Percentiles rank a stretch among this genome's conserved stretches.
Evolutionary conservation across 768 basidiomycete species (phyloP).

Genomic region (Lactarius tabidus): DNA sequence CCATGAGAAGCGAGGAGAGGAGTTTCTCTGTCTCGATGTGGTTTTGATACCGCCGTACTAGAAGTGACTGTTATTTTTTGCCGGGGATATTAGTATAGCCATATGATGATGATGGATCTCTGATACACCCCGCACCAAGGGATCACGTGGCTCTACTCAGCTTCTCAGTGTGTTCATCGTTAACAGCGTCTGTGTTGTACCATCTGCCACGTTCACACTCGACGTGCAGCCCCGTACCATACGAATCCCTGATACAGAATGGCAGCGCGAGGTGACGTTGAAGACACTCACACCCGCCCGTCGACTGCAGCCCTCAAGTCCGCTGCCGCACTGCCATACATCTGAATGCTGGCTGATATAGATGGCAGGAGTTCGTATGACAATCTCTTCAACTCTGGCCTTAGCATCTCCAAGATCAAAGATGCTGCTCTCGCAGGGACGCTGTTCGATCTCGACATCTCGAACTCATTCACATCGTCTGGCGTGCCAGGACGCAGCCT

Average conservation of each 20-base stretch:
- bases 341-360: conserved; percentile 10
- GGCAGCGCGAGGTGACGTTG: conserved; percentile 7
- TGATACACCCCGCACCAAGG: neutral
- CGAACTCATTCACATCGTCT: conserved; percentile 37
- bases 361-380: conserved; percentile 40
- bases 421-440: conserved; percentile 62
- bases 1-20: conserved; percentile 74
- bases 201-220: conserved; percentile 20
- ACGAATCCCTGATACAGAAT: conserved; percentile 9
- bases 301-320: conserved; percentile 11
- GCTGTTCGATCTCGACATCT: conserved; percentile 42
- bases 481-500: conserved; percentile 73
- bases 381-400: conserved; percentile 48
- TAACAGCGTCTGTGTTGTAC: neutral
- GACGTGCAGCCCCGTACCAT: conserved; percentile 22
- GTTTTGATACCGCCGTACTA: conserved; percentile 49
- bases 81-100: neutral
- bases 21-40: conserved; percentile 91
- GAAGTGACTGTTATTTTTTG: neutral
- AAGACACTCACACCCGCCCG: conserved; percentile 11
- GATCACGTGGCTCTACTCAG: neutral
- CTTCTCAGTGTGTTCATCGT: neutral
- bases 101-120: neutral
- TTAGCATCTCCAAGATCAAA: conserved; percentile 58
- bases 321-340: conserved; percentile 1